Conservation (phyloP, 768 basidiomycete genomes). For the Boletales sp. region DNA sequence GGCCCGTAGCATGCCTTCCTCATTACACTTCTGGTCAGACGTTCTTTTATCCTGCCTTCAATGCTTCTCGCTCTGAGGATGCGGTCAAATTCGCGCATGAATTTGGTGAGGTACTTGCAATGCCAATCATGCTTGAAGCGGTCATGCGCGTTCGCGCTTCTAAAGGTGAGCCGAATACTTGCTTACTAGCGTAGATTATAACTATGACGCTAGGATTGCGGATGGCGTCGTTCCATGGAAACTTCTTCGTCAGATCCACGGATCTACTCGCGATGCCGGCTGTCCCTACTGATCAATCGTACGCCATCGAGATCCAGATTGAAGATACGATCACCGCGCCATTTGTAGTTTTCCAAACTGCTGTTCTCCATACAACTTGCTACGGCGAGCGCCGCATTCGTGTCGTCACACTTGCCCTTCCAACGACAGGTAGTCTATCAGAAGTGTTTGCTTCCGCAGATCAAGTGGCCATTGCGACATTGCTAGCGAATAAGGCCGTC, state of each 20-base stretch:
- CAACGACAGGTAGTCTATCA: slow-evolving; percentile 82
- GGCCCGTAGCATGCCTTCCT: slow-evolving; percentile 72
- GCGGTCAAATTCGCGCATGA: slow-evolving; percentile 98
- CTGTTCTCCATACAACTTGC: slow-evolving; percentile 90
- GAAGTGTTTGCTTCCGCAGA: slow-evolving; percentile 91
- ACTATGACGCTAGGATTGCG: slow-evolving; percentile 59
- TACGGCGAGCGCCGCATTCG: slow-evolving; percentile 91
- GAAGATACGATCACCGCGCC: slow-evolving; percentile 90
- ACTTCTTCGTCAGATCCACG: slow-evolving; percentile 97
- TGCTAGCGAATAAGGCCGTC: slow-evolving; percentile 89
- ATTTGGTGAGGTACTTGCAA: slow-evolving; percentile 88
- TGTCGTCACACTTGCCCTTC: slow-evolving; percentile 83
- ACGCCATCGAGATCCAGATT: slow-evolving; percentile 92
- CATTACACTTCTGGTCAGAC: slow-evolving; percentile 98
- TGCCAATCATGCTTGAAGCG: slow-evolving; percentile 94
- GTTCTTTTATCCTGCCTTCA: slow-evolving; percentile 98
- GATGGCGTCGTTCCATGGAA: slow-evolving; percentile 98
- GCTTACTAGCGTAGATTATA: not conserved
- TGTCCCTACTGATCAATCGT: slow-evolving; percentile 95
- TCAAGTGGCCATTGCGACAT: slow-evolving; percentile 79
- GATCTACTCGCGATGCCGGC: slow-evolving; percentile 95
- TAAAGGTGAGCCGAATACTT: slow-evolving; percentile 51
- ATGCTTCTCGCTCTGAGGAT: slow-evolving; percentile 89
- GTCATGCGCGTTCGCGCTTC: slow-evolving; percentile 99
- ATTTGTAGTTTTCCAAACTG: slow-evolving; percentile 93